Base-by-base conservation (phyloP, 352 stramenopile genomes). In the Phytophthora hibernalis region DNA sequence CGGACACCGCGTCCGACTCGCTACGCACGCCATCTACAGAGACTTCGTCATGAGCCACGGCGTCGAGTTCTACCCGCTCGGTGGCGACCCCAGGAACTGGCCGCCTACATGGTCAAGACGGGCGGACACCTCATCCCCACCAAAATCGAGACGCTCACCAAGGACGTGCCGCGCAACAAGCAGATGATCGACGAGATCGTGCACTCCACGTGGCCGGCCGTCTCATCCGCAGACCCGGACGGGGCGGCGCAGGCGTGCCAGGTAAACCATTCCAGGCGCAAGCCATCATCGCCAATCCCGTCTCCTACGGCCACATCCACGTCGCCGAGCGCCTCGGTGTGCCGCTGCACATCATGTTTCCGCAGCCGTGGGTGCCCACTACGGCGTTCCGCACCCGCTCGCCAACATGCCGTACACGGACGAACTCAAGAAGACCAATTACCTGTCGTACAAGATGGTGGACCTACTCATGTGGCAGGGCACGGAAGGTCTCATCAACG, bases 231-330 rank as follows among this genome's bases (percentile, higher is more conserved):
- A 2, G 87, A 97, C 62, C 90, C 90, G 1, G 73, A 96, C 10
- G 82, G 61, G 53, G 54, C 13, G 61, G 53, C 22, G 13, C 61
- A 1, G 61, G 53, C 20, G 33, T 64, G 4, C 72, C 48, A n/a
- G 74, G 72, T 2, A 40, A 60, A 16, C 72, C 83, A 1, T 98
- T 97, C 58, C 77, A 81, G 22, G 90, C 91, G 0, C 73, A 98
- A 56, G 91, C 90, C 9, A 97, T 98, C 58, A 98, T 98, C 70
- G 87, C 90, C 18, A 98, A 98, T 65, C 92, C 93, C 3, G 87
- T 96, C 6, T 87, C 79, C 51, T 96, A 97, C 51, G 91, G 88
- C 21, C 92, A 98, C 70, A 86, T 97, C 44, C 90, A 98, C 71
- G 91, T 97, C 10, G 93, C 91, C 5, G 93, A 98, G 68, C 86